phyloP scores from a whole-genome alignment of 1,139 yeast genomes.

The Magnusiomyces magnusii region DNA sequence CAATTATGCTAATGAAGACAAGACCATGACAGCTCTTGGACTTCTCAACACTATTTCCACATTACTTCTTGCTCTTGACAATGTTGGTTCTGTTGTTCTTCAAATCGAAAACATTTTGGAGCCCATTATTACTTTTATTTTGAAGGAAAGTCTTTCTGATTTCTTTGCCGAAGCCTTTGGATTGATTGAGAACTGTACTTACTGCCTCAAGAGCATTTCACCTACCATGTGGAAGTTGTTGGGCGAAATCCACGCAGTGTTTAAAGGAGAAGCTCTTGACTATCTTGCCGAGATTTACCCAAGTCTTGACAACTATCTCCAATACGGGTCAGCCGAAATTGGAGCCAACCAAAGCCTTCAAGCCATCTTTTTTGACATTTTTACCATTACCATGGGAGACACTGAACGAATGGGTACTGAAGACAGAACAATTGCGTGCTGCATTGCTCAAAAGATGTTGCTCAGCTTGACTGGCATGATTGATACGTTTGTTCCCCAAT shows the following conservation, averaged over 20 bases:
- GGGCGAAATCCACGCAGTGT: constrained; percentile 45
- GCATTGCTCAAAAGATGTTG: constrained; percentile 49
- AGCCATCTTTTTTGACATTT: constrained; percentile 30
- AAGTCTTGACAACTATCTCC: constrained; percentile 66
- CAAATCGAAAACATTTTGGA: constrained; percentile 64
- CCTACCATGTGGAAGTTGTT: constrained; percentile 73
- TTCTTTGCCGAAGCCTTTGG: constrained; percentile 79
- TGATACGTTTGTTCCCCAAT: constrained; percentile 37
- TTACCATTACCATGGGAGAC: constrained; percentile 32
- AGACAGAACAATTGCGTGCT: constrained; percentile 46
- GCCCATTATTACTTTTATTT: constrained; percentile 65
- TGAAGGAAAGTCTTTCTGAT: constrained; percentile 60
- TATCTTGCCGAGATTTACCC: constrained; percentile 75
- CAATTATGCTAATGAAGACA: constrained; percentile 51
- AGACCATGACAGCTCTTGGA: constrained; percentile 83
- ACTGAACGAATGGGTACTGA: constrained; percentile 39
- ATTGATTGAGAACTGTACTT: constrained; percentile 78
- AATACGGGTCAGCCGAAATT: constrained; percentile 56
- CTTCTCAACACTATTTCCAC: constrained; percentile 81
- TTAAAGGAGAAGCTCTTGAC: constrained; percentile 46
- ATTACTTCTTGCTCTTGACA: constrained; percentile 79
- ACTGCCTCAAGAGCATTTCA: constrained; percentile 61
- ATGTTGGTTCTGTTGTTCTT: constrained; percentile 58
- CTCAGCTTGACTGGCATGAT: constrained; percentile 39
- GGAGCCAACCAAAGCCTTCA: constrained; percentile 31